Evolutionary conservation across 768 basidiomycete genomes (phyloP), one percentile per base, ranked within the genome.

Genomic region (Kwoniella dendrophila): DNA sequence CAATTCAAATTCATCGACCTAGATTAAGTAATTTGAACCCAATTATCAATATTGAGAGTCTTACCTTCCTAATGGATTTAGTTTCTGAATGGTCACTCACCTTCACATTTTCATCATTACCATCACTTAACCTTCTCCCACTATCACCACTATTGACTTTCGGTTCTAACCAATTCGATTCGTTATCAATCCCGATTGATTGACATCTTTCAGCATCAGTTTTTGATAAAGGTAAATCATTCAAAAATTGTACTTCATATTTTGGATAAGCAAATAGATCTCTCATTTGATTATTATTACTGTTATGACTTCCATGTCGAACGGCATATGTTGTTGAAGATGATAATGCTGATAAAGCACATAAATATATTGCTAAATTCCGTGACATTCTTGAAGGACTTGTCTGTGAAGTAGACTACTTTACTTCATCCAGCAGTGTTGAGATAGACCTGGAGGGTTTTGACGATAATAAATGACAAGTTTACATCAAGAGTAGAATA

Each of bases 261-360:
- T 77, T 77, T 2, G 77, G 77, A 43, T 64, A 69, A 1, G 74
- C 76, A 50, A 69, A 62, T 8, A 71, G 54, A 49, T 78, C 77
- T 11, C 67, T 55, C 0, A 76, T 62, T 30, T 71, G 70, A 14
- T 73, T 50, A 1, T 68, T 33, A 16, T n/a, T n/a, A n/a, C n/a
- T n/a, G n/a, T n/a, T n/a, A n/a, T n/a, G n/a, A n/a, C n/a, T n/a
- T n/a, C 69, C 70, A 11, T 66, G 75, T 4, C 69, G 65, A 16
- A 70, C 56, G 12, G 60, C 53, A 24, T 58, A 44, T n/a, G 62
- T 30, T 1, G 62, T 33, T 1, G 49, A 27, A 0, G 66, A 55
- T 6, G 51, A 38, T 22, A 70, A 59, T 16, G 48, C 24, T 8
- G 58, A 34, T 4, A 75, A 58, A 3, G 70, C 70, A n/a, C 61